Evolutionary conservation across 2,329 filamentous ascomycete genomes (phyloP).

Genomic region (Ophidiomyces ophidiicola): DNA sequence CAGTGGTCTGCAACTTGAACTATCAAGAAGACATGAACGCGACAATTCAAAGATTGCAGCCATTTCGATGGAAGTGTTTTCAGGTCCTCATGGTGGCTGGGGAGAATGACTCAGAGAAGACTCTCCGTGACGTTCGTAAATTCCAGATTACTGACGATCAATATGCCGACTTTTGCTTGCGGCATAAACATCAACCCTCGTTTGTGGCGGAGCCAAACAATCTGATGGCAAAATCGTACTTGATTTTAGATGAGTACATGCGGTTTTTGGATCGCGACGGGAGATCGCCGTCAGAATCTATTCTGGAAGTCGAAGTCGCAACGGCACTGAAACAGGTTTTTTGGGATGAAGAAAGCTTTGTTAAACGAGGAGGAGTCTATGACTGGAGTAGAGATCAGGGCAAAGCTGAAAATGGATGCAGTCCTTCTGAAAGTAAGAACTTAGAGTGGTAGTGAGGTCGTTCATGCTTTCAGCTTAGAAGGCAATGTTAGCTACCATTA

Average conservation of each 20-base stretch:
- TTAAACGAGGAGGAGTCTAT: slow-evolving; percentile 38
- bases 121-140: slow-evolving; percentile 31
- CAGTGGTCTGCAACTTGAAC: slow-evolving; percentile 41
- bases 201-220: slow-evolving; percentile 41
- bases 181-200: slow-evolving; percentile 31
- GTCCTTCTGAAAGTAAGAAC: not conserved
- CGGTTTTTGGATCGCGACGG: slow-evolving; percentile 39
- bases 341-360: slow-evolving; percentile 39
- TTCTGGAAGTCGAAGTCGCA: slow-evolving; percentile 39
- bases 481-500: too few species aligned
- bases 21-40: slow-evolving; percentile 40
- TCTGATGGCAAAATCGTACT: slow-evolving; percentile 41
- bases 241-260: slow-evolving; percentile 43
- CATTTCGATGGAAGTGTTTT: slow-evolving; percentile 47
- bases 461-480: too few species aligned
- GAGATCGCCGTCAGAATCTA: slow-evolving; percentile 25
- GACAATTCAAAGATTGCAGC: slow-evolving; percentile 30
- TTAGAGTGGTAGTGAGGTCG: slow-evolving; percentile 7
- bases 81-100: slow-evolving; percentile 43
- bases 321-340: slow-evolving; percentile 35
- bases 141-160: slow-evolving; percentile 40
- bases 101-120: slow-evolving; percentile 39
- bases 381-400: slow-evolving; percentile 29
- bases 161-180: slow-evolving; percentile 36
- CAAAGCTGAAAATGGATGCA: not conserved